Evolutionary conservation across 495 filamentous ascomycete species (phyloP).

Genomic region (Immersiella caudata): DNA sequence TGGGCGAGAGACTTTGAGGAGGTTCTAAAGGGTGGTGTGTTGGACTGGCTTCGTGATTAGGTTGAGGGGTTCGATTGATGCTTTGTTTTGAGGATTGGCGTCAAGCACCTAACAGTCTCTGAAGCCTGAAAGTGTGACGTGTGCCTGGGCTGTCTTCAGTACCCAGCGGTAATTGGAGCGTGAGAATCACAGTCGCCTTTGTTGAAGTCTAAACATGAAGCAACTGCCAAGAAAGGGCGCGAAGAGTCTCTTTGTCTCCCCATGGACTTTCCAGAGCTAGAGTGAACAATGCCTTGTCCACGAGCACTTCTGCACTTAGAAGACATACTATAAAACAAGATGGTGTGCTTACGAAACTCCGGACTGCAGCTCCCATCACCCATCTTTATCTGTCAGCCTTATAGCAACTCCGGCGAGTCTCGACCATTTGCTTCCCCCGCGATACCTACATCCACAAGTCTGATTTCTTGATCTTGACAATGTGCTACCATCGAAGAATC

Average conservation of each 20-base stretch:
- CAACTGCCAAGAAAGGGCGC: not conserved
- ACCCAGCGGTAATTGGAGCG: not conserved
- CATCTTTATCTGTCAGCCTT: not conserved
- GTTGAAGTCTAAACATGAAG: not conserved
- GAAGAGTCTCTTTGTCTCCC: not conserved
- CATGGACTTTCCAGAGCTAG: not conserved
- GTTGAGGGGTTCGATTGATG: not conserved
- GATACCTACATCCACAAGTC: not conserved
- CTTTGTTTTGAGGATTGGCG: too few species aligned
- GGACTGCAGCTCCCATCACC: not conserved
- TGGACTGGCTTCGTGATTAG: conserved; percentile 21
- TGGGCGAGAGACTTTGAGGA: conserved; percentile 40
- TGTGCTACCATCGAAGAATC: conserved; percentile 37
- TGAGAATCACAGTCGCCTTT: not conserved
- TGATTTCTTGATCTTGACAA: conserved; percentile 4
- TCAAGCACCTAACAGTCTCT: too few species aligned
- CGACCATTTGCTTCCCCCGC: not conserved
- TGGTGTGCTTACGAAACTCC: too few species aligned
- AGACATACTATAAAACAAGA: not conserved
- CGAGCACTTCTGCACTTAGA: not conserved
- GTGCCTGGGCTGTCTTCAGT: too few species aligned
- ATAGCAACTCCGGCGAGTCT: not conserved
- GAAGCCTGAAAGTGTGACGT: too few species aligned
- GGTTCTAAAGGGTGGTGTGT: conserved; percentile 23
- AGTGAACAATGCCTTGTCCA: conserved; percentile 11